Percentiles rank a stretch among this genome's conserved stretches.
phyloP scores from a whole-genome alignment of 129 eudicot genomes.

The Pseudognaphalium luteoalbum region DNA sequence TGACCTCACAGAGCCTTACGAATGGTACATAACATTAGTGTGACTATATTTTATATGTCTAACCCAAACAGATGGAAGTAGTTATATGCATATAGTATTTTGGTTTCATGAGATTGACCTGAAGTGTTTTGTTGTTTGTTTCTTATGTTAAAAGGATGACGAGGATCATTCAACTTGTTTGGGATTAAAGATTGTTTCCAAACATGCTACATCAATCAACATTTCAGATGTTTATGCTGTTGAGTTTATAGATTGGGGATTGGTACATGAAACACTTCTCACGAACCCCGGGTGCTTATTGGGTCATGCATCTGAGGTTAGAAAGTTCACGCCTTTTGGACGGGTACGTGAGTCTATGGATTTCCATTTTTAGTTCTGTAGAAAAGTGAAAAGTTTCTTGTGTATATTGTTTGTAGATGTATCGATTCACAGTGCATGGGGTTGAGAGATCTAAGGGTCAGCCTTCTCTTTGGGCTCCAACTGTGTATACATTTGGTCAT shows the following conservation, averaged over 20 bases:
- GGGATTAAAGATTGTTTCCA: slow-evolving; percentile 48
- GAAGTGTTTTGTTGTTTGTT: not conserved
- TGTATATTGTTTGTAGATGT: slow-evolving; percentile 55
- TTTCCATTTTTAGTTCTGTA: not conserved
- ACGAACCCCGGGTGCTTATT: slow-evolving; percentile 51
- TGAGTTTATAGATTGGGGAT: slow-evolving; percentile 69
- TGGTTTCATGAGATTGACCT: not conserved
- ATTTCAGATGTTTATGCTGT: slow-evolving; percentile 72
- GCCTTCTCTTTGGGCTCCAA: slow-evolving; percentile 64
- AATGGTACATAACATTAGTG: slow-evolving; percentile 1
- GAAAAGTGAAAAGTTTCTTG: slow-evolving; percentile 20
- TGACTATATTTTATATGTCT: not conserved
- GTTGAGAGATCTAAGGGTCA: slow-evolving; percentile 59
- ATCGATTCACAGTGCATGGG: slow-evolving; percentile 69
- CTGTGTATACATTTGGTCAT: slow-evolving; percentile 79
- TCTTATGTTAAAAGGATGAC: not conserved
- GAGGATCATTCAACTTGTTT: slow-evolving; percentile 50
- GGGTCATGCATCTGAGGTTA: slow-evolving; percentile 69
- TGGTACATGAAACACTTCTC: slow-evolving; percentile 54
- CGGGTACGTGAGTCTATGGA: not conserved
- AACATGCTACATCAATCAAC: slow-evolving; percentile 44
- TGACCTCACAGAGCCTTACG: too few relatives aligned
- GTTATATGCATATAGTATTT: not conserved
- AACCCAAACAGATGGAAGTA: not conserved
- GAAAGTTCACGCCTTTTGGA: slow-evolving; percentile 9